Evolutionary conservation across 148 eudicot genomes (phyloP).

Genomic region (Fagopyrum homotropicum): DNA sequence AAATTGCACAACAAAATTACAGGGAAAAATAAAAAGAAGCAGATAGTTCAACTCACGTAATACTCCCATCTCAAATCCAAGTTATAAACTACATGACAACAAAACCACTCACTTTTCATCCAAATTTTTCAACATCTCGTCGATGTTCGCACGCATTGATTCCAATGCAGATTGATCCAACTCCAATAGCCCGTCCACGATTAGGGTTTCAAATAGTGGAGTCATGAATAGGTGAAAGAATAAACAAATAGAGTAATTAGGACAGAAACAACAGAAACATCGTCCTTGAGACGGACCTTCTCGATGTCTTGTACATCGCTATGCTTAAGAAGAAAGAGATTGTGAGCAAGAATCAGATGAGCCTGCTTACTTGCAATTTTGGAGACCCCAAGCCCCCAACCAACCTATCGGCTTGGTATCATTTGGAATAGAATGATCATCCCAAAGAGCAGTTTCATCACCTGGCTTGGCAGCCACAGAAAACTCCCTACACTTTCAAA

Average conservation of each 20-base stretch:
- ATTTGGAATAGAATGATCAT: no score
- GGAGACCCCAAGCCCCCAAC: no score
- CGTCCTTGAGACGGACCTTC: constrained; percentile 72
- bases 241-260: not conserved
- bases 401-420: no score
- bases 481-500: no score
- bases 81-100: not conserved
- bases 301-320: constrained; percentile 84
- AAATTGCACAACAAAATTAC: not conserved
- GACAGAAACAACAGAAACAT: constrained; percentile 21
- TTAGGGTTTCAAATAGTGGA: constrained; percentile 69
- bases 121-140: constrained; percentile 68
- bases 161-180: constrained; percentile 61
- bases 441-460: no score
- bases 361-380: no score
- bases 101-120: constrained; percentile 72
- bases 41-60: not conserved
- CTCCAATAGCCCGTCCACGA: constrained; percentile 34
- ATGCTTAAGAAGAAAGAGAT: constrained; percentile 63
- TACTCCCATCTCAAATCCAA: no score
- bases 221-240: constrained; percentile 48
- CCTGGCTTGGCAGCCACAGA: no score
- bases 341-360: constrained; percentile 65
- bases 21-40: not conserved
- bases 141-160: constrained; percentile 63